phyloP scores from a whole-genome alignment of 202 grass and related monocot genomes.

The Dendrocalamus latiflorus region DNA sequence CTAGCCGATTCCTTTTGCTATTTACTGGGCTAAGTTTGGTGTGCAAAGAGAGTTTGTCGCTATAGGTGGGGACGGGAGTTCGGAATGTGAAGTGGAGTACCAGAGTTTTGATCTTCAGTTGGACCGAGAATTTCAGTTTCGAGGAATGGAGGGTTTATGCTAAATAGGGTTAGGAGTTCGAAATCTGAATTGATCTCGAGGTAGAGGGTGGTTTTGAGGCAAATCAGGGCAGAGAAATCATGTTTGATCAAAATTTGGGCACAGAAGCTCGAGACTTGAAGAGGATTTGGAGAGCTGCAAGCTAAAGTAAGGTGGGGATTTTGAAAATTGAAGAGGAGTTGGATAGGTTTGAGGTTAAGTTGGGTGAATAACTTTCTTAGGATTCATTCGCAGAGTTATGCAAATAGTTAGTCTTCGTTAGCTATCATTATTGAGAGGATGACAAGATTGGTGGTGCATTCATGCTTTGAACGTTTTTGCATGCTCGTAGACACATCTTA shows the following conservation, averaged over 20 bases:
- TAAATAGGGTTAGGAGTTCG: neutral
- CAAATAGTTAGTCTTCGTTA: neutral
- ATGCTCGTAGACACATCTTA: conserved; percentile 9
- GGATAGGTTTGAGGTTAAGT: neutral
- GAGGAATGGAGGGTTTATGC: neutral
- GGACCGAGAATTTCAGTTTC: neutral
- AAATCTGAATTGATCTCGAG: neutral
- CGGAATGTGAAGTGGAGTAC: conserved; percentile 17
- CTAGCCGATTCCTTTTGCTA: neutral
- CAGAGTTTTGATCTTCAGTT: neutral
- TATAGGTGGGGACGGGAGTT: neutral
- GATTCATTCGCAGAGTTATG: neutral
- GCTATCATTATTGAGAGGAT: neutral
- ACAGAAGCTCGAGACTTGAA: neutral
- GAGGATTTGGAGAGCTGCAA: neutral
- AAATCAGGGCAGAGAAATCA: neutral
- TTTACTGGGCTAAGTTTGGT: neutral
- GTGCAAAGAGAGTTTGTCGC: neutral
- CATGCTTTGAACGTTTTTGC: neutral
- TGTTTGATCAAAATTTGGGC: neutral
- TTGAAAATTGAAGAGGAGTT: neutral
- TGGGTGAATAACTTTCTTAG: neutral
- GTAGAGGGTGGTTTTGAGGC: neutral
- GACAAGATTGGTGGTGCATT: neutral
- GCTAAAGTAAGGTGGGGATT: neutral